Evolutionary conservation across 225 moss, liverwort and hornwort species (phyloP).

Genomic region (Thuidium tamariscinum): DNA sequence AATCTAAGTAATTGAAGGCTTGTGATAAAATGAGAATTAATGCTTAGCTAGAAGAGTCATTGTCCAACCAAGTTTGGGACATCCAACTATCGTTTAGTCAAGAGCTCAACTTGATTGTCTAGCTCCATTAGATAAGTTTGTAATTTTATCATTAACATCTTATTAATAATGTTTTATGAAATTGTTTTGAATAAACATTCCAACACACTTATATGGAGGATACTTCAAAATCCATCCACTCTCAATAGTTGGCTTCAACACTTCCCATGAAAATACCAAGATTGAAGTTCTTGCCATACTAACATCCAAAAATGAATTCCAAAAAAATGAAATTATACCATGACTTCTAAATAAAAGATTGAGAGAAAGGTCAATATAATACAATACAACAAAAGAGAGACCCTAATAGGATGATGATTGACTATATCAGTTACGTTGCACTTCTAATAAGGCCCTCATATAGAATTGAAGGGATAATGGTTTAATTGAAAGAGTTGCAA

Average conservation of each 20-base stretch:
- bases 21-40: background rate
- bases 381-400: background rate
- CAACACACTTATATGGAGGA: rapidly evolving
- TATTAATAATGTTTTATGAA: background rate
- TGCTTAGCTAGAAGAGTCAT: background rate
- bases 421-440: rapidly evolving
- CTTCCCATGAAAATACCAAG: rapidly evolving
- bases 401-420: rapidly evolving
- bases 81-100: background rate
- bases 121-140: background rate
- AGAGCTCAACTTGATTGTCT: background rate
- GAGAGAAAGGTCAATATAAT: background rate
- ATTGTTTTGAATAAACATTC: background rate
- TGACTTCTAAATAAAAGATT: background rate
- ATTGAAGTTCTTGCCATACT: background rate
- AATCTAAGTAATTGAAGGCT: background rate
- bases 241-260: background rate
- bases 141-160: background rate
- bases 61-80: background rate
- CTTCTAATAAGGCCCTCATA: background rate
- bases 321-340: rapidly evolving
- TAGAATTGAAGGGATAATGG: background rate
- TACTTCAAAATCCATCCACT: background rate
- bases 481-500: background rate
- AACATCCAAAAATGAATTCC: background rate